Conservation (phyloP, 2,329 filamentous ascomycete species). For the Coleophoma eucalyptorum region DNA sequence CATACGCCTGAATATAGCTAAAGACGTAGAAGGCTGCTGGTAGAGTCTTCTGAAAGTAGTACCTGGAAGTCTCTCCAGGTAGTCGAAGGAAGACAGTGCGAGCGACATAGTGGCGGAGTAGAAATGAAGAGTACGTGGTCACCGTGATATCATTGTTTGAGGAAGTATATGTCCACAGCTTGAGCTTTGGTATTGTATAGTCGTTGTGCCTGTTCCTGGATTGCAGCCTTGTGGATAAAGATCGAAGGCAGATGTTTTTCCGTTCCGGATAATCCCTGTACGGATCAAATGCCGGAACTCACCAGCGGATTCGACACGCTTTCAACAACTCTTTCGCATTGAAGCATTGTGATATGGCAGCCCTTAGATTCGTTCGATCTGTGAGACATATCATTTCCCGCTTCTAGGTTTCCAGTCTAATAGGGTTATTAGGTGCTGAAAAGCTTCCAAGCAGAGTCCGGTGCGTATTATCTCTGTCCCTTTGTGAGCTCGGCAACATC, state of each 20-base stretch:
- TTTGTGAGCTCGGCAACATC: neutral
- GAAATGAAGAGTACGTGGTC: slow-evolving; percentile 7
- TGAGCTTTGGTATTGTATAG: no score
- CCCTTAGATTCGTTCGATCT: slow-evolving; percentile 60
- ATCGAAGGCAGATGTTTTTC: no score
- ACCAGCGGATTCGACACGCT: slow-evolving; percentile 18
- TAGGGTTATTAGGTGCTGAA: slow-evolving; percentile 63
- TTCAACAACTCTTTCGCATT: neutral
- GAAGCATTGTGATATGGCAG: slow-evolving; percentile 35
- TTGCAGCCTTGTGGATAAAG: neutral
- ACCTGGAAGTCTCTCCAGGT: slow-evolving; percentile 86
- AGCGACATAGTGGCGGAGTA: slow-evolving; percentile 25
- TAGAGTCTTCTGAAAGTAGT: slow-evolving; percentile 90
- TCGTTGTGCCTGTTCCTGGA: no score
- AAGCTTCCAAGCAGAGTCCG: slow-evolving; percentile 73
- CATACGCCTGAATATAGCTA: slow-evolving; percentile 97
- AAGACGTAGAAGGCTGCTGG: slow-evolving; percentile 89
- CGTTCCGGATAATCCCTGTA: no score
- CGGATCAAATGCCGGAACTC: no score
- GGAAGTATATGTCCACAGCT: neutral
- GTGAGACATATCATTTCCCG: slow-evolving; percentile 35
- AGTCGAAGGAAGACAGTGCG: slow-evolving; percentile 69
- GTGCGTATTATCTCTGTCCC: neutral
- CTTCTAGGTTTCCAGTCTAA: no score
- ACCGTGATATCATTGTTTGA: slow-evolving; percentile 18